Evolutionary conservation across 1,284 basidiomycete species (phyloP).

Genomic region (Ustilago vetiveriae): DNA sequence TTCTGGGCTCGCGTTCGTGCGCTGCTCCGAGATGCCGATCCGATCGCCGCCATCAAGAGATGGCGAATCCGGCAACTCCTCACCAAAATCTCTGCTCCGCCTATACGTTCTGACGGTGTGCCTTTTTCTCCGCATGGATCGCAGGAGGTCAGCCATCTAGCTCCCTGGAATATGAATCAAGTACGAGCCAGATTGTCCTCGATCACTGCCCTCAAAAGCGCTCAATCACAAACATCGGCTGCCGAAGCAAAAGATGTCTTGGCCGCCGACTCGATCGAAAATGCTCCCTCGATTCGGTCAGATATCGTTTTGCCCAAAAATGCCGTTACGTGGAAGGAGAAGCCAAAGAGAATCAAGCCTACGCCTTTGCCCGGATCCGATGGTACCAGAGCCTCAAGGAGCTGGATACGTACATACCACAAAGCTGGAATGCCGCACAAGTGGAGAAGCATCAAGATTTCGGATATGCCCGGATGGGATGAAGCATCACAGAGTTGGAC

Average conservation of each 20-base stretch:
- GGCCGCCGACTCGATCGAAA: constrained; percentile 7
- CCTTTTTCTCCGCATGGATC: neutral
- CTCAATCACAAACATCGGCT: neutral
- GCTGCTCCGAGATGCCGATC: neutral
- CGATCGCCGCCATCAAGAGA: constrained; percentile 1
- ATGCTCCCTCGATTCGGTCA: constrained; percentile 7
- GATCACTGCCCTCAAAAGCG: neutral
- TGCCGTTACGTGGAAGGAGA: neutral
- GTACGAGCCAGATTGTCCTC: constrained; percentile 10
- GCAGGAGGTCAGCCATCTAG: neutral
- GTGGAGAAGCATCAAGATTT: neutral
- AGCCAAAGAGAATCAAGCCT: neutral
- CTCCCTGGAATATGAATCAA: neutral
- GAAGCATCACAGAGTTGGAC: no score
- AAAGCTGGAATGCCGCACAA: neutral
- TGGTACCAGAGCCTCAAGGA: neutral
- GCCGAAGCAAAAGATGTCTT: neutral
- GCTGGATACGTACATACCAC: constrained; percentile 1
- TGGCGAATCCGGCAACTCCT: constrained; percentile 17
- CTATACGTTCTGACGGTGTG: neutral
- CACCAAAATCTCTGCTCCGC: constrained; percentile 3
- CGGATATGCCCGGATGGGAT: no score
- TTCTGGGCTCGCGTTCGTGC: neutral
- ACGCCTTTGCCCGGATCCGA: neutral
- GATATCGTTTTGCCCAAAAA: neutral